phyloP scores from a whole-genome alignment of 192 early-diverging fungal species.

The Rhizophagus sp. region DNA sequence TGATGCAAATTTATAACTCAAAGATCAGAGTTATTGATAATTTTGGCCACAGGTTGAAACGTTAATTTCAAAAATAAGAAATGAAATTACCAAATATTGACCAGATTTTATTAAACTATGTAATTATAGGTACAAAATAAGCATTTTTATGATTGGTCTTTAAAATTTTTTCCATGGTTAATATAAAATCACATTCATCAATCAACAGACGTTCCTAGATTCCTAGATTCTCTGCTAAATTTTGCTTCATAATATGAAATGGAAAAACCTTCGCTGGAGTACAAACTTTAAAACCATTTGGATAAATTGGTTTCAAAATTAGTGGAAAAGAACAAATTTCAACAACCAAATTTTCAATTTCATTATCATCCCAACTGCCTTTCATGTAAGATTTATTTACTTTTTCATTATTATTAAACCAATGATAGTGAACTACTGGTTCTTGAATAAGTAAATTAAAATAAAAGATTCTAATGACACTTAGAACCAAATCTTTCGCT shows the following conservation, averaged over 20 bases:
- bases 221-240: neutral
- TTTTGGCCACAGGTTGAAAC: too few relatives aligned
- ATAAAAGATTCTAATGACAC: neutral
- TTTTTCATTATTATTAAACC: neutral
- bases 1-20: too few relatives aligned
- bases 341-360: constrained; percentile 5
- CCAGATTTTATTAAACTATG: too few relatives aligned
- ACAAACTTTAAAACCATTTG: neutral
- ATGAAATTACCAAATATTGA: too few relatives aligned
- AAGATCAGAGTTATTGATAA: too few relatives aligned
- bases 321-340: constrained; percentile 9
- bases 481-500: neutral
- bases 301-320: neutral
- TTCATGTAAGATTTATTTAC: neutral
- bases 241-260: neutral
- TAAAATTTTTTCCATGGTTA: too few relatives aligned
- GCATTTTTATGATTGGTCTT: too few relatives aligned
- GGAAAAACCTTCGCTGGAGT: neutral
- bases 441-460: neutral
- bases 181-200: too few relatives aligned
- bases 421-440: neutral
- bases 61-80: too few relatives aligned
- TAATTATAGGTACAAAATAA: too few relatives aligned
- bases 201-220: too few relatives aligned
- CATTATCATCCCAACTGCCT: neutral